A percentile compares a stretch with the other conserved stretches of the same genome.
phyloP scores from a whole-genome alignment of 768 basidiomycete species.

The Ramaria sp. region DNA sequence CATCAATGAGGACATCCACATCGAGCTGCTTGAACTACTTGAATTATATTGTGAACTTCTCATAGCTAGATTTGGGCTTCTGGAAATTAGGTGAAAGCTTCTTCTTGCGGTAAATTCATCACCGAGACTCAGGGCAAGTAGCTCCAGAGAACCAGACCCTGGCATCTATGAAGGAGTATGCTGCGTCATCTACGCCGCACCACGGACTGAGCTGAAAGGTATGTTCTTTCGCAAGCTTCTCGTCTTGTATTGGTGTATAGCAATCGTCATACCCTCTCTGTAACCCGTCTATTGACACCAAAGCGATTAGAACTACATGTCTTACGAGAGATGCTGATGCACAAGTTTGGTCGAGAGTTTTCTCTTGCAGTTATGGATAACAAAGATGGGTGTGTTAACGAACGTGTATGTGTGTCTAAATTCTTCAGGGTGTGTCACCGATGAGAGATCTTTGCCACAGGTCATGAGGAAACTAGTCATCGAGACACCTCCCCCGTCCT shows the following conservation, averaged over 20 bases:
- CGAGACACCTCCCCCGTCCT: conserved; percentile 54
- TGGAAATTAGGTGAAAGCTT: conserved; percentile 66
- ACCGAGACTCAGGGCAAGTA: conserved; percentile 17
- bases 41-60: conserved; percentile 95
- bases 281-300: not conserved
- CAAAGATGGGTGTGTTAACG: conserved; percentile 65
- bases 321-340: conserved; percentile 87
- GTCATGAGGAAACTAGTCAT: conserved; percentile 63
- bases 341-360: conserved; percentile 91
- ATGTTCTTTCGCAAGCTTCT: not conserved
- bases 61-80: conserved; percentile 79
- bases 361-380: conserved; percentile 82
- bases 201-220: conserved; percentile 87
- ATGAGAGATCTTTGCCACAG: conserved; percentile 26
- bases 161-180: conserved; percentile 80
- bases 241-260: not conserved
- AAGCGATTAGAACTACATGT: conserved; percentile 63
- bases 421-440: not conserved
- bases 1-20: conserved; percentile 75
- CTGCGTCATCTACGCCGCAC: conserved; percentile 83
- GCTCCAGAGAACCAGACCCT: conserved; percentile 76
- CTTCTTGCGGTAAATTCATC: not conserved
- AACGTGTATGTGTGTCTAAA: conserved; percentile 46
- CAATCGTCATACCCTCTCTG: not conserved
- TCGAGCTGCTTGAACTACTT: conserved; percentile 83